Conservation (phyloP, 2,329 filamentous ascomycete species). For the Pseudomassariella vexata region DNA sequence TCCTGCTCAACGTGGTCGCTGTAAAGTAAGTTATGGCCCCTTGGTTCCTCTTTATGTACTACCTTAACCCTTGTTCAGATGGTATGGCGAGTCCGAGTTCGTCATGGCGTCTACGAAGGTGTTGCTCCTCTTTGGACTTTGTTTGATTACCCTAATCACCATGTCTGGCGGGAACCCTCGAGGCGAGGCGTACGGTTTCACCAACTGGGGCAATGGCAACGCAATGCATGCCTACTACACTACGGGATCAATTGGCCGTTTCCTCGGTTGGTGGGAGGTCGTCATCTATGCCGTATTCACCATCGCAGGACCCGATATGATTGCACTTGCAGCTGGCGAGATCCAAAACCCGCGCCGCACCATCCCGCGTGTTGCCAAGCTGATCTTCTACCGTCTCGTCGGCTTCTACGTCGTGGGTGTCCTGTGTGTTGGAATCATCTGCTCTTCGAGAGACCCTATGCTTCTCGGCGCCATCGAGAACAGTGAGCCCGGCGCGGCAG, state of each 20-base stretch:
- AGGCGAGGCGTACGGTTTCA: slow-evolving; percentile 49
- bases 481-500: slow-evolving; percentile 42
- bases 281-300: slow-evolving; percentile 56
- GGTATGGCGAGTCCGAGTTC: slow-evolving; percentile 38
- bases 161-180: slow-evolving; percentile 59
- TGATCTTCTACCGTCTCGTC: slow-evolving; percentile 58
- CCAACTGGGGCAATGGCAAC: slow-evolving; percentile 32
- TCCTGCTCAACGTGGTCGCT: slow-evolving; percentile 40
- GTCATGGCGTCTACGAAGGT: slow-evolving; percentile 53
- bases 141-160: slow-evolving; percentile 54
- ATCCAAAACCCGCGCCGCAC: slow-evolving; percentile 49
- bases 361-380: slow-evolving; percentile 56
- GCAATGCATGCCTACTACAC: slow-evolving; percentile 10
- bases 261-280: slow-evolving; percentile 40
- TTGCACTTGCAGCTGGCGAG: slow-evolving; percentile 36
- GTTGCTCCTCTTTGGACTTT: slow-evolving; percentile 44
- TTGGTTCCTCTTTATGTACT: too few species aligned
- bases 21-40: slow-evolving; percentile 30
- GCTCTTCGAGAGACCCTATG: slow-evolving; percentile 51
- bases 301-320: slow-evolving; percentile 52
- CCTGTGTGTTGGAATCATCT: slow-evolving; percentile 51
- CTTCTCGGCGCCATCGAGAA: slow-evolving; percentile 49
- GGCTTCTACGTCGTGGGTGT: slow-evolving; percentile 57
- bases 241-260: slow-evolving; percentile 45
- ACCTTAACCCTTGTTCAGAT: slow-evolving; percentile 8